phyloP scores from a whole-genome alignment of 2,329 filamentous ascomycete species.

The Polychaeton citri region DNA sequence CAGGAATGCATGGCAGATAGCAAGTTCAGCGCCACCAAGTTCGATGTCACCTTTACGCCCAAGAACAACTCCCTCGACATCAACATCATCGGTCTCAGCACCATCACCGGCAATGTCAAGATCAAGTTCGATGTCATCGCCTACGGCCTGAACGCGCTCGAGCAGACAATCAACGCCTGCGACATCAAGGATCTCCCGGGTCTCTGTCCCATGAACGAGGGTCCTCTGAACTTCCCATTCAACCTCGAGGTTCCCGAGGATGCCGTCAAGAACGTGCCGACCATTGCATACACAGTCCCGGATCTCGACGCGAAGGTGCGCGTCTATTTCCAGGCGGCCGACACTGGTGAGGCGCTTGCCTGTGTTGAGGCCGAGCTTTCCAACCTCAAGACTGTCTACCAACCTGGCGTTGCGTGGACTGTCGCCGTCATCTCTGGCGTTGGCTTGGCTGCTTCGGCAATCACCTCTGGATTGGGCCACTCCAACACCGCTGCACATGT shows the following conservation, averaged over 20 bases:
- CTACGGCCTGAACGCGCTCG: constrained; percentile 66
- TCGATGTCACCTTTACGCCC: constrained; percentile 71
- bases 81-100: constrained; percentile 68
- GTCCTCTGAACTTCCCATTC: constrained; percentile 64
- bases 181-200: constrained; percentile 49
- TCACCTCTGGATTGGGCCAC: constrained; percentile 81
- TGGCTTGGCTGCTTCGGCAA: constrained; percentile 69
- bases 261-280: constrained; percentile 56
- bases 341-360: constrained; percentile 53
- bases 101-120: constrained; percentile 67
- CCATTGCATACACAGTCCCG: constrained; percentile 77
- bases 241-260: constrained; percentile 47
- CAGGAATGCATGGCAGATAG: constrained; percentile 76
- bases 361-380: constrained; percentile 81
- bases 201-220: constrained; percentile 83
- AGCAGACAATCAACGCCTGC: constrained; percentile 63
- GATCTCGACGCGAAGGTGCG: constrained; percentile 79
- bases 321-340: constrained; percentile 64
- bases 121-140: constrained; percentile 66
- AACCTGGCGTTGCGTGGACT: constrained; percentile 77
- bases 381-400: constrained; percentile 84
- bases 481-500: constrained; percentile 91
- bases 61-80: constrained; percentile 59
- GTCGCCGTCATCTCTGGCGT: constrained; percentile 79
- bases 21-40: constrained; percentile 74